phyloP scores from a whole-genome alignment of 2,329 filamentous ascomycete genomes.

The Stromatinia cepivora region DNA sequence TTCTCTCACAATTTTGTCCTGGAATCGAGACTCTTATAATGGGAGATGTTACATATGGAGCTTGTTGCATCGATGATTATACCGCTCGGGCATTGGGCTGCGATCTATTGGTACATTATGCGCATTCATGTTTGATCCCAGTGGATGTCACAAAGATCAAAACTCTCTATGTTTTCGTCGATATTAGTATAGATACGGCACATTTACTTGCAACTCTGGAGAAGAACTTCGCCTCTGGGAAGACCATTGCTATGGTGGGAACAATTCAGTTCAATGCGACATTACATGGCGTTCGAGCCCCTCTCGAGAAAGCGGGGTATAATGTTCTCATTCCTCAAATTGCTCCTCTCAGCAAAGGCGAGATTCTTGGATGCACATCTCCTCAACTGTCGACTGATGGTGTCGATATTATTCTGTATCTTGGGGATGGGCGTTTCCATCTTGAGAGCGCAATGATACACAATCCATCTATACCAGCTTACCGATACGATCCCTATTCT shows the following conservation, averaged over 20 bases:
- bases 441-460: conserved; percentile 99
- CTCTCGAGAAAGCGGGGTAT: conserved; percentile 82
- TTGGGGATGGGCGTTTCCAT: conserved; percentile 92
- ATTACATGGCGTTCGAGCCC: conserved; percentile 78
- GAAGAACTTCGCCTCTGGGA: conserved; percentile 81
- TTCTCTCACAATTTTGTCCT: conserved; percentile 89
- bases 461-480: conserved; percentile 86
- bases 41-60: conserved; percentile 98
- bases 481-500: conserved; percentile 96
- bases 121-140: conserved; percentile 93
- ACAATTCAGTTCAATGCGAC: conserved; percentile 99
- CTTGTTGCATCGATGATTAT: conserved; percentile 98
- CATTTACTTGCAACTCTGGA: conserved; percentile 86
- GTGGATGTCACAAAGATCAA: conserved; percentile 97
- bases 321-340: conserved; percentile 88
- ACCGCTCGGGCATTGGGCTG: conserved; percentile 92
- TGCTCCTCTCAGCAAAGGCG: conserved; percentile 85
- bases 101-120: conserved; percentile 93
- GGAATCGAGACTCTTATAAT: conserved; percentile 94
- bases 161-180: conserved; percentile 96
- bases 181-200: conserved; percentile 90
- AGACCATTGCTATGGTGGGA: conserved; percentile 88
- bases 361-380: conserved; percentile 96
- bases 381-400: conserved; percentile 63
- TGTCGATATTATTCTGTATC: conserved; percentile 80